These are phyloP conservation scores for Gyromitra esculenta DNA, from an alignment of 2,329 filamentous ascomycete genomes.

Conservation along the genomic window DNA sequence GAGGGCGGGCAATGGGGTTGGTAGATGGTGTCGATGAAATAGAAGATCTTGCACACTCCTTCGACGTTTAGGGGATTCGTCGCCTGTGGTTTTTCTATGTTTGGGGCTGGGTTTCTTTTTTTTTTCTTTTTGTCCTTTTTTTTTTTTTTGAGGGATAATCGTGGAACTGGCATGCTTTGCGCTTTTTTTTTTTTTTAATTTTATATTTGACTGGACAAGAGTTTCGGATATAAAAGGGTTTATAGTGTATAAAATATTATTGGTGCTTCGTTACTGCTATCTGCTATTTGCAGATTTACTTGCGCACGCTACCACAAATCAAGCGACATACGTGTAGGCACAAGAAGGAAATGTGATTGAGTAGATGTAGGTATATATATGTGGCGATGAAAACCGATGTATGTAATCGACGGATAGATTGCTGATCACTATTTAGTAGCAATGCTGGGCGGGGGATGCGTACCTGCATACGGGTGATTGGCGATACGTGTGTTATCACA, in stretches of 20 bases:
- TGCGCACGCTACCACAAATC: background rate
- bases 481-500: background rate
- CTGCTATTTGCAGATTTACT: too few relatives aligned
- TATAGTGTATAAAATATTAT: conserved; percentile 19
- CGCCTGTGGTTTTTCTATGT: background rate
- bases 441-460: background rate
- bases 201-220: background rate
- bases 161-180: background rate
- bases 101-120: conserved; percentile 5
- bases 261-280: background rate
- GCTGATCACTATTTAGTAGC: background rate
- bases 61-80: background rate
- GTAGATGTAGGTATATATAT: too few relatives aligned
- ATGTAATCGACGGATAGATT: background rate
- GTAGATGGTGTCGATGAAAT: background rate
- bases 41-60: background rate
- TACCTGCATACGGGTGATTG: background rate
- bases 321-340: background rate
- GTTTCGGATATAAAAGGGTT: conserved; percentile 11
- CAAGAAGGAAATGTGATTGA: background rate
- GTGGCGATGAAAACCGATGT: background rate
- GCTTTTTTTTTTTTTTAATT: conserved; percentile 6
- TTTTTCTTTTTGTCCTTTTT: conserved; percentile 1
- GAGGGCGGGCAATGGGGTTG: conserved; percentile 36
- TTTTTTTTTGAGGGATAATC: conserved; percentile 9